A percentile compares a stretch with the other conserved stretches of the same genome.
phyloP scores from a whole-genome alignment of 2,329 filamentous ascomycete species.

The Trichophyton equinum region DNA sequence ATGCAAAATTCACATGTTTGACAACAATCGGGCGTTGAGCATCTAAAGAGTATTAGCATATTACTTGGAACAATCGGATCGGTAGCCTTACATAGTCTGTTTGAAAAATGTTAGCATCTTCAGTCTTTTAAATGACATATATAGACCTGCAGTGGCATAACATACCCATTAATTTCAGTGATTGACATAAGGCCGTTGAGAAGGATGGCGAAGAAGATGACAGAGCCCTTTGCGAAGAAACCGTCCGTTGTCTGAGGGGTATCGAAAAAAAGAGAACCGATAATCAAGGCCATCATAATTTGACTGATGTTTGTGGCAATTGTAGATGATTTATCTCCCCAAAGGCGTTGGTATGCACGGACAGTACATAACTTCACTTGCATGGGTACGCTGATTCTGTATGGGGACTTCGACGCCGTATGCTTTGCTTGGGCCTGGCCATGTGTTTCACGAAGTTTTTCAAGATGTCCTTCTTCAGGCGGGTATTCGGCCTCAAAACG shows the following conservation, averaged over 20 bases:
- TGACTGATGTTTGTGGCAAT: constrained; percentile 56
- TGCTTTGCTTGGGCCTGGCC: constrained; percentile 27
- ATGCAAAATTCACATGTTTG: constrained; percentile 75
- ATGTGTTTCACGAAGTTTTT: constrained; percentile 23
- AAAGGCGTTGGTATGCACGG: constrained; percentile 64
- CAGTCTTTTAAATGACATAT: not conserved
- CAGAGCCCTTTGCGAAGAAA: constrained; percentile 65
- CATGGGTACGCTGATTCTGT: constrained; percentile 62
- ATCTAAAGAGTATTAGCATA: constrained; percentile 43
- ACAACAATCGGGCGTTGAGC: constrained; percentile 85
- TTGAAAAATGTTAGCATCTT: not conserved
- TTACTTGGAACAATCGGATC: not conserved
- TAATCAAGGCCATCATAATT: constrained; percentile 60
- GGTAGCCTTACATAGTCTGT: constrained; percentile 16
- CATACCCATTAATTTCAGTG: constrained; percentile 52
- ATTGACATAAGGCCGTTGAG: constrained; percentile 50
- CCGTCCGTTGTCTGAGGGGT: constrained; percentile 52
- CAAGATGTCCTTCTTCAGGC: constrained; percentile 20
- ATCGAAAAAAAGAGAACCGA: constrained; percentile 47
- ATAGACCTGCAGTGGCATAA: not conserved
- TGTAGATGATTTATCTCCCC: constrained; percentile 63
- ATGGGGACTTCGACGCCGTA: constrained; percentile 42
- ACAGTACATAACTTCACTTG: constrained; percentile 71
- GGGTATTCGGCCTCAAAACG: constrained; percentile 23
- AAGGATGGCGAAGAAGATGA: constrained; percentile 76